Conservation (phyloP, 2,329 filamentous ascomycete genomes). For the Fonsecaea multimorphosa region DNA sequence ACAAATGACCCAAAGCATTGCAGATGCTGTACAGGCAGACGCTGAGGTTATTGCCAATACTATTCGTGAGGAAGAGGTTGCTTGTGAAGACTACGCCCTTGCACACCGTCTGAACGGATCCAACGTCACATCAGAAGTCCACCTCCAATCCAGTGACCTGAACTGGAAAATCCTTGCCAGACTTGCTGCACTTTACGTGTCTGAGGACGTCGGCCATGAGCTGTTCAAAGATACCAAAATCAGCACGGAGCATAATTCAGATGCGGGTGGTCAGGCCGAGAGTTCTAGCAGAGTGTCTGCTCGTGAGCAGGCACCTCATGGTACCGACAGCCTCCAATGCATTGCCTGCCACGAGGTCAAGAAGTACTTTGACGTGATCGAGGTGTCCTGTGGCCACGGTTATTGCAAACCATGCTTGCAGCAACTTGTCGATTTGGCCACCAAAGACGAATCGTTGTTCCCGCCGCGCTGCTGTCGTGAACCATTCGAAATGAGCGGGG, state of each 20-base stretch:
- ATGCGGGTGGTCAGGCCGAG: neutral
- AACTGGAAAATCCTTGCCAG: slow-evolving; percentile 16
- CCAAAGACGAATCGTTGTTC: slow-evolving; percentile 60
- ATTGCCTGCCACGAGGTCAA: slow-evolving; percentile 42
- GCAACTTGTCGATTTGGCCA: slow-evolving; percentile 52
- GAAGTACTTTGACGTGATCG: slow-evolving; percentile 41
- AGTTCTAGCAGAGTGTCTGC: neutral
- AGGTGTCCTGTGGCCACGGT: slow-evolving; percentile 49
- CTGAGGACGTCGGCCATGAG: slow-evolving; percentile 18
- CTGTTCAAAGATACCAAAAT: neutral
- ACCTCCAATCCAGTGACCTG: slow-evolving; percentile 10
- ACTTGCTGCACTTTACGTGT: slow-evolving; percentile 19
- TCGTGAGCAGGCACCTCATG: neutral
- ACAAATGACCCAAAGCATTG: slow-evolving; percentile 40
- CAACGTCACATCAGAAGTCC: slow-evolving; percentile 12
- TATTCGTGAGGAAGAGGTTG: slow-evolving; percentile 21
- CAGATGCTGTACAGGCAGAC: slow-evolving; percentile 35
- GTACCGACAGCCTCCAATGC: slow-evolving; percentile 30
- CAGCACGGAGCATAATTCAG: neutral
- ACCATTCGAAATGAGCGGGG: slow-evolving; percentile 48
- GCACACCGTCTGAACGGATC: slow-evolving; percentile 17
- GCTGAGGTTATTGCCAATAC: slow-evolving; percentile 8
- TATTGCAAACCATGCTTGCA: slow-evolving; percentile 61
- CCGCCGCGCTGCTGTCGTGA: slow-evolving; percentile 61
- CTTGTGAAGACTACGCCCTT: slow-evolving; percentile 19